Evolutionary conservation across 2,329 filamentous ascomycete genomes (phyloP).

Genomic region (Akanthomyces lecanii): DNA sequence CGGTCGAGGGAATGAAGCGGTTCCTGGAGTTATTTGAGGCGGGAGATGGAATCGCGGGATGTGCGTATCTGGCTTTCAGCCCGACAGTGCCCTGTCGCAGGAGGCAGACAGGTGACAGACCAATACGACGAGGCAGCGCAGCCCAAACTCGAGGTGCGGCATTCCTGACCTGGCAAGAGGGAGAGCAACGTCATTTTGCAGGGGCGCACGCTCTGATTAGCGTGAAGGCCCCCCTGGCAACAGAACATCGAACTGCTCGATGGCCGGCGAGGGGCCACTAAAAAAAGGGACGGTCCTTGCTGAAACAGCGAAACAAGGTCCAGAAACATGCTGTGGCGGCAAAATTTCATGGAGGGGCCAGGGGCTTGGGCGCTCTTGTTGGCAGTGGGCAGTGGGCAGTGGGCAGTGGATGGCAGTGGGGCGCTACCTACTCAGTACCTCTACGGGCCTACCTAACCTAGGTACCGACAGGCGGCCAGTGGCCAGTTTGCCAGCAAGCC

Average conservation of each 20-base stretch:
- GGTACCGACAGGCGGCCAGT: too few species aligned
- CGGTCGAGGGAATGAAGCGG: neutral
- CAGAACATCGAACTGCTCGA: neutral
- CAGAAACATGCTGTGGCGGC: neutral
- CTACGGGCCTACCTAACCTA: too few species aligned
- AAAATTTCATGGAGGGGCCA: neutral
- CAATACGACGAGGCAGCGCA: conserved; percentile 1
- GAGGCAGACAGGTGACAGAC: neutral
- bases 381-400: too few species aligned
- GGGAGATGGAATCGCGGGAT: neutral
- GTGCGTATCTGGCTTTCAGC: neutral
- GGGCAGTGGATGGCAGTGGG: too few species aligned
- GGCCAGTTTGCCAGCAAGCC: neutral
- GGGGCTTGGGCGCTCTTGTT: neutral
- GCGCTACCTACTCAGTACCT: too few species aligned
- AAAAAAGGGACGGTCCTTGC: neutral
- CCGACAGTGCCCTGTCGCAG: neutral
- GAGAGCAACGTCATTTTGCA: conserved; percentile 11
- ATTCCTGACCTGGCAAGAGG: neutral
- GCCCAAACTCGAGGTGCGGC: conserved; percentile 7
- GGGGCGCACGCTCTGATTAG: neutral
- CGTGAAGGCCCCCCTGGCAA: neutral
- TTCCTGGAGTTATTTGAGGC: neutral
- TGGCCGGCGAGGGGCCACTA: neutral
- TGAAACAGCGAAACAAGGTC: conserved; percentile 9